phyloP scores from a whole-genome alignment of 139 green algal genomes.

The Volvox reticuliferus region DNA sequence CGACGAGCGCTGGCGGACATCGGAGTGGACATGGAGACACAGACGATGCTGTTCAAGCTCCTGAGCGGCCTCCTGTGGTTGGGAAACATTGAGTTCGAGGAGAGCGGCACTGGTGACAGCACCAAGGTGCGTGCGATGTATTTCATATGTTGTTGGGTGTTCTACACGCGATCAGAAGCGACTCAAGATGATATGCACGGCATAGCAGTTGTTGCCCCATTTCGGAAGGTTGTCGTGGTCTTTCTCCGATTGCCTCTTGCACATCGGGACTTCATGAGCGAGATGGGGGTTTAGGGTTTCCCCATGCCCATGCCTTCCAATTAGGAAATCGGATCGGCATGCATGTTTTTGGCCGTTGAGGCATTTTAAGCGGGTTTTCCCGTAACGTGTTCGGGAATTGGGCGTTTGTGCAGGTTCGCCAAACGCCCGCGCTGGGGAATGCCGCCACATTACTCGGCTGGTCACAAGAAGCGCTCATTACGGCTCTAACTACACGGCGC shows the following conservation, averaged over 20 bases:
- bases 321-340: too few species aligned
- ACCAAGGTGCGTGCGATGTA: conserved; percentile 50
- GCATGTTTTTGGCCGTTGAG: too few species aligned
- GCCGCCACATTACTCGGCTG: conserved; percentile 72
- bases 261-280: too few species aligned
- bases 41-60: conserved; percentile 73
- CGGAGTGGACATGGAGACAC: conserved; percentile 72
- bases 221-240: too few species aligned
- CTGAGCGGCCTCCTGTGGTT: conserved; percentile 93
- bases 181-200: too few species aligned
- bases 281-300: not conserved
- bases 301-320: not conserved
- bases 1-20: conserved; percentile 86
- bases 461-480: conserved; percentile 59
- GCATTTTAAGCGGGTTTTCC: too few species aligned
- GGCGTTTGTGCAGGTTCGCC: conserved; percentile 23
- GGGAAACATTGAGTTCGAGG: conserved; percentile 87
- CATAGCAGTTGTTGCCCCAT: too few species aligned
- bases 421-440: conserved; percentile 51
- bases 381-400: too few species aligned
- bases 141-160: too few species aligned
- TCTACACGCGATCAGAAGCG: too few species aligned
- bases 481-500: conserved; percentile 68
- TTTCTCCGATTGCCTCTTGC: too few species aligned
- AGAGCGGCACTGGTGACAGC: conserved; percentile 60